These are phyloP conservation scores for Candida ascalaphidarum DNA, from an alignment of 805 yeast species.

Conservation along the genomic window DNA sequence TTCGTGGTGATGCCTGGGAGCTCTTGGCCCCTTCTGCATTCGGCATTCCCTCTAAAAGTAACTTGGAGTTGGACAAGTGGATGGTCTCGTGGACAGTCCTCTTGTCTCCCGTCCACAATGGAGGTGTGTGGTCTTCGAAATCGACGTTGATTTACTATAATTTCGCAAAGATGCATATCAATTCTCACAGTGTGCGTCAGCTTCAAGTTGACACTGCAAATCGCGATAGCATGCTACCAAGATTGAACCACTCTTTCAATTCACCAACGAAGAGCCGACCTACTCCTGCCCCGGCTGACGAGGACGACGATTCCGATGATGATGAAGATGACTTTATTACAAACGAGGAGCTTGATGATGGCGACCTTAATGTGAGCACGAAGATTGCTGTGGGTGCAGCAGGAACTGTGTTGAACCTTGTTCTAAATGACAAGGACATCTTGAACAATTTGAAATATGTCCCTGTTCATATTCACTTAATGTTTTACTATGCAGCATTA, in stretches of 20 bases:
- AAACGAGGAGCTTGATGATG: conserved; percentile 21
- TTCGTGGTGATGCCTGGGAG: conserved; percentile 54
- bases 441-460: conserved; percentile 48
- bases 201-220: conserved; percentile 23
- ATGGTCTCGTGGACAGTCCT: conserved; percentile 75
- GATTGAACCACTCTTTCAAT: conserved; percentile 5
- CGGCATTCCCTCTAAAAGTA: conserved; percentile 62
- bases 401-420: conserved; percentile 49
- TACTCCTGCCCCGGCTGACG: conserved; percentile 1
- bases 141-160: conserved; percentile 63
- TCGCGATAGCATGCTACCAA: conserved; percentile 19
- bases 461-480: conserved; percentile 66
- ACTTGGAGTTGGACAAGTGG: conserved; percentile 65
- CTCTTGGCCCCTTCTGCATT: conserved; percentile 49
- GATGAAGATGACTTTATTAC: conserved; percentile 27
- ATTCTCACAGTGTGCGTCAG: conserved; percentile 41
- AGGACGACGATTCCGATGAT: conserved; percentile 9
- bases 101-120: conserved; percentile 50
- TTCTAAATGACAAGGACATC: conserved; percentile 52
- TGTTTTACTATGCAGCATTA: conserved; percentile 61
- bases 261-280: conserved; percentile 1
- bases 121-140: conserved; percentile 57
- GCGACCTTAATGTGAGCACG: conserved; percentile 26
- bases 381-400: conserved; percentile 58
- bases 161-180: conserved; percentile 69